Base-by-base conservation (phyloP, 352 stramenopile genomes). In the Phytopythium cucurbitacearum region DNA sequence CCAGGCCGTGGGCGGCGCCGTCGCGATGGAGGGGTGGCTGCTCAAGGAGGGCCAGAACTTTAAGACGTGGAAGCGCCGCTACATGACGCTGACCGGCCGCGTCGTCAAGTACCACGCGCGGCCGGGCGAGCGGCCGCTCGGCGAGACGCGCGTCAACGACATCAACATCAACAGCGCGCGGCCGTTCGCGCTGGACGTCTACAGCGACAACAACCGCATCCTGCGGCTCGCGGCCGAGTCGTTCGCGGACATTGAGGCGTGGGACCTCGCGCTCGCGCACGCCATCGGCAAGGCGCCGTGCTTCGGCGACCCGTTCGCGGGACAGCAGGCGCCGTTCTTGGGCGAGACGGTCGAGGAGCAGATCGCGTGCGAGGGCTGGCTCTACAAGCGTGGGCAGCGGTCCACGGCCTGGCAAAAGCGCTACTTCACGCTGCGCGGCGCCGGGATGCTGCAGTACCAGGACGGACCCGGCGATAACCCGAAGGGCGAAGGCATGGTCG, bases 31-130 rank as follows among this genome's bases (percentile, higher is more conserved):
- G 55, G 84, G 84, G 15, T 94, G 81, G 81, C 59, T 94, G 2
- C 63, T 71, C 28, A 94, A 94, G 45, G 81, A 94, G 62, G 84
- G 84, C 7, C 80, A 91, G 58, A 91, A 91, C 54, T 91, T 94
- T 60, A 92, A 94, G 77, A 91, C 74, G 15, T 94, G 84, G 84
- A 94, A 94, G 53, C 67, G 73, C 35, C 77, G 84, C 34, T 92
- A 87, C 62, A 89, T 94, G 70, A 87, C 75, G 46, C 63, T 94
- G 6, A 64, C 42, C 0, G 84, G 74, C 4, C 64, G 59, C 37
- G 48, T 72, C 12, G 73, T 94, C 48, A 78, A 87, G 64, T 94
- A 94, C 60, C 65, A 78, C 51, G 80, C 74, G 2, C 61, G 79
- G 9, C 55, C 66, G 5, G 54, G 54, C 28, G 80, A 91, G 47